Evolutionary conservation across 129 eudicot species (phyloP).

Genomic region (Arctium lappa): DNA sequence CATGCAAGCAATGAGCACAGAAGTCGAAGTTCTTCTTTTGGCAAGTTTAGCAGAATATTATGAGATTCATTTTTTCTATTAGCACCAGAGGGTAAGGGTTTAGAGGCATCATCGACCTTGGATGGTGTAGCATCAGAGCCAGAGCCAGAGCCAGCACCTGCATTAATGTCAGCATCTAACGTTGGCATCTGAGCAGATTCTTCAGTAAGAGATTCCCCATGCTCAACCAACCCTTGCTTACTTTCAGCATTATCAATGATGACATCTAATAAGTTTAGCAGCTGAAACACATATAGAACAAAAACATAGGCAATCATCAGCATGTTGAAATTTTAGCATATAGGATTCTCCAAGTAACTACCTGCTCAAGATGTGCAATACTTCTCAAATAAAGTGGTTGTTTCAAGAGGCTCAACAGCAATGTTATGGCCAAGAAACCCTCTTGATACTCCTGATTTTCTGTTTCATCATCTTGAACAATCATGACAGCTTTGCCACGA

Average conservation of each 20-base stretch:
- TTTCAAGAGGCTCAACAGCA: slow-evolving; percentile 76
- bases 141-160: slow-evolving; percentile 18
- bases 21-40: slow-evolving; percentile 76
- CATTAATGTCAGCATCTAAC: slow-evolving; percentile 33
- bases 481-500: slow-evolving; percentile 76
- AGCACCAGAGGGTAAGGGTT: slow-evolving; percentile 46
- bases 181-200: slow-evolving; percentile 50
- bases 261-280: slow-evolving; percentile 77
- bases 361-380: slow-evolving; percentile 97
- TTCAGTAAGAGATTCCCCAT: slow-evolving; percentile 49
- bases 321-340: neutral
- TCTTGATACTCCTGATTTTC: slow-evolving; percentile 32
- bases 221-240: slow-evolving; percentile 53
- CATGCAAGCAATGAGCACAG: slow-evolving; percentile 91
- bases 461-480: slow-evolving; percentile 44
- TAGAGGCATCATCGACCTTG: slow-evolving; percentile 39
- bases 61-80: slow-evolving; percentile 31
- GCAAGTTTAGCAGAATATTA: slow-evolving; percentile 48
- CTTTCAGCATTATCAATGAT: slow-evolving; percentile 77
- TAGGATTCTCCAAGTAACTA: slow-evolving; percentile 12
- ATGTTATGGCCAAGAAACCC: slow-evolving; percentile 53
- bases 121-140: slow-evolving; percentile 31
- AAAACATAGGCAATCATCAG: neutral
- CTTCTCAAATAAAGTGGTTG: slow-evolving; percentile 91
- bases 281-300: slow-evolving; percentile 39